Conservation (phyloP, 202 grass and related monocot species). For the Cymbopogon flexuosus region DNA sequence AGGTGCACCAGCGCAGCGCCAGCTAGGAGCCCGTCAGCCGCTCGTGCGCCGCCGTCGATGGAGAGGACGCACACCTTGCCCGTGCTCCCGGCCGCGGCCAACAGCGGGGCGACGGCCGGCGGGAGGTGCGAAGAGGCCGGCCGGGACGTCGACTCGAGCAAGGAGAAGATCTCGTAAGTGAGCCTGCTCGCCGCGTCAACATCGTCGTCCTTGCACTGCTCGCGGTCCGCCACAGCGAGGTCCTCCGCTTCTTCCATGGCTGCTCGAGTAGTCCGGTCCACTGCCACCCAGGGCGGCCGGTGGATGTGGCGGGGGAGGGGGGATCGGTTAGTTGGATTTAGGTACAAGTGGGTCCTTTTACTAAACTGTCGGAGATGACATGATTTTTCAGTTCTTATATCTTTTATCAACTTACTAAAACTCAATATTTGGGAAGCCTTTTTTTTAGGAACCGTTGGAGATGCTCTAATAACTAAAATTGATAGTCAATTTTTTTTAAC, state of each 20-base stretch:
- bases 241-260: neutral
- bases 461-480: no score
- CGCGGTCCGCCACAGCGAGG: neutral
- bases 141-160: slow-evolving; percentile 56
- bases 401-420: no score
- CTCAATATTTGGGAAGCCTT: no score
- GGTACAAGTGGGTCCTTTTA: no score
- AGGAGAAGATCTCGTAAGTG: slow-evolving; percentile 87
- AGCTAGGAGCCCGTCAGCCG: slow-evolving; percentile 64
- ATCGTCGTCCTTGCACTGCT: neutral
- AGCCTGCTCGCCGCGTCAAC: slow-evolving; percentile 49
- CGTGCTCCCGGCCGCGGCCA: no score
- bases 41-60: slow-evolving; percentile 70
- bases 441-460: no score
- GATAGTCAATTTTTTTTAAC: no score
- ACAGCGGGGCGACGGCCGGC: neutral
- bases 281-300: no score
- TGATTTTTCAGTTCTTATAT: no score
- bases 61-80: slow-evolving; percentile 68
- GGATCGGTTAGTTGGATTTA: no score
- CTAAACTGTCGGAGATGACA: no score
- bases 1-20: slow-evolving; percentile 48
- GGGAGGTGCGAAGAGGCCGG: neutral
- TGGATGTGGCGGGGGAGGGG: neutral
- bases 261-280: neutral